Conservation (phyloP, 495 filamentous ascomycete genomes). For the Lophiotrema nucula region DNA sequence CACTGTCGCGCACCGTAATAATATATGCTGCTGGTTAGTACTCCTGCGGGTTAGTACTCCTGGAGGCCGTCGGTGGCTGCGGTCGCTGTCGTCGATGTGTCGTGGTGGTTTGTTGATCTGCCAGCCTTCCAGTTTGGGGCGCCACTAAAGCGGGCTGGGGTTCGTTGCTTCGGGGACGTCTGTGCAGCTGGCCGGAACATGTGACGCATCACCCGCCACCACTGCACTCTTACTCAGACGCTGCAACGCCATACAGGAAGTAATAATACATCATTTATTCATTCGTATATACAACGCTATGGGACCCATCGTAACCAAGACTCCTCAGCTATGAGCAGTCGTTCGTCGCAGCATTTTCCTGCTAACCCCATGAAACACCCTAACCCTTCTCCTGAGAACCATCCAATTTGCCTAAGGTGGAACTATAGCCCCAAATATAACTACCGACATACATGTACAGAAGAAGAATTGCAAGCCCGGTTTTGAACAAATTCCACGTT, state of each 20-base stretch:
- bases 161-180: constrained; percentile 12
- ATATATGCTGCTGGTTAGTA: neutral
- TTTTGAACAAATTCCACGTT: neutral
- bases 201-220: too few species aligned
- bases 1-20: neutral
- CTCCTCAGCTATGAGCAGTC: too few species aligned
- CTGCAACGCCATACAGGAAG: too few species aligned
- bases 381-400: neutral
- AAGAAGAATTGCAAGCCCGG: neutral
- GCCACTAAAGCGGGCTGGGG: constrained; percentile 1
- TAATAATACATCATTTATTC: too few species aligned
- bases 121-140: constrained; percentile 29
- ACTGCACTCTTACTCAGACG: too few species aligned
- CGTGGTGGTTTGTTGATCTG: constrained; percentile 16
- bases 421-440: neutral
- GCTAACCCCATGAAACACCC: constrained; percentile 2
- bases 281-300: too few species aligned
- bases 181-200: constrained; percentile 10
- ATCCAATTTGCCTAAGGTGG: neutral
- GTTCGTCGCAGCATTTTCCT: too few species aligned
- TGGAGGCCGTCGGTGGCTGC: constrained; percentile 4
- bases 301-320: too few species aligned
- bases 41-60: constrained; percentile 24
- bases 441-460: constrained; percentile 2
- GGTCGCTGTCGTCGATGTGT: neutral